Base-by-base conservation (phyloP, 129 eudicot genomes). In the Centrapalus pauciflorus region DNA sequence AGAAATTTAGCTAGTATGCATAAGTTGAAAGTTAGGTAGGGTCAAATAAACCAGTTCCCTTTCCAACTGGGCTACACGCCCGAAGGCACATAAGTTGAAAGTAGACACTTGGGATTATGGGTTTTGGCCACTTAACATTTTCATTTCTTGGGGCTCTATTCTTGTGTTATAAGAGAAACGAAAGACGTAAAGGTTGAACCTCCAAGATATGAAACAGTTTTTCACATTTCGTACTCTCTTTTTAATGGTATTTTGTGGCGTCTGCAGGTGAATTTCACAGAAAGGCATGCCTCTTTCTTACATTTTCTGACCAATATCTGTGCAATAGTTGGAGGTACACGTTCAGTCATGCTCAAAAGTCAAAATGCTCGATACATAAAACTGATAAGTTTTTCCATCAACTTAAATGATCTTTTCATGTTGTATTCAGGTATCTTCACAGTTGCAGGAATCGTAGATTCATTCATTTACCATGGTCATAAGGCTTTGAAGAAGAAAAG, bases 321-420 rank as follows among this genome's bases (percentile, higher is more conserved):
- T 74, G 98, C 98, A 45, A 92, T 92, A 25, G 81, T 92, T 51
- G 98, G 98, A 85, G 98, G 98, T 92, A 85, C 29, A 64, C 38
- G 56, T 19, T 54, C 13, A 16, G 17, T 29, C 16, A 38, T 27
- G 30, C 30, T 32, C 26, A 7, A 9, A 27, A 54, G 38, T 26
- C 58, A n/a, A n/a, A n/a, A n/a, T n/a, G n/a, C n/a, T n/a, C 72
- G 38, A 40, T 8, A 14, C 14, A 27, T 62, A 12, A 23, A 16
- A 5, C 26, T 37, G 26, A 35, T 55, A 54, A 52, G 23, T 52
- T 2, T 51, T 26, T 26, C 7, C 28, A 37, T 14, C 26, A 67
- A 46, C 14, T 10, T 38, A n/a, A 48, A 51, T 35, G 62, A 52
- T 21, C 9, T 37, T 52, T 55, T 55, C 20, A 9, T 57, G 43